Percentiles rank a stretch among this genome's conserved stretches.
Evolutionary conservation across 129 eudicot species (phyloP).

Genomic region (Tanacetum coccineum): DNA sequence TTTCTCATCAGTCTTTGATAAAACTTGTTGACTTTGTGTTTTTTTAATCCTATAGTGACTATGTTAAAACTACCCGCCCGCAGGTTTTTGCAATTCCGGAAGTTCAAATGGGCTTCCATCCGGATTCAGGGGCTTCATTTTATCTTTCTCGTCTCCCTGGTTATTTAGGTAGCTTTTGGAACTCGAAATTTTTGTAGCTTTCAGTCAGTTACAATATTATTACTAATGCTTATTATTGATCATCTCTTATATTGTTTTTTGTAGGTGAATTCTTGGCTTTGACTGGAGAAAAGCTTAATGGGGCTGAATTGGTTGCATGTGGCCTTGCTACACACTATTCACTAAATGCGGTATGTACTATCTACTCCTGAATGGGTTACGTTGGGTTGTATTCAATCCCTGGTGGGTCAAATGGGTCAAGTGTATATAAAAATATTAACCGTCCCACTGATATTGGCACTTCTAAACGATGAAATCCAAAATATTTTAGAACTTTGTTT

Average conservation of each 20-base stretch:
- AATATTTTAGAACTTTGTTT: no score
- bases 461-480: no score
- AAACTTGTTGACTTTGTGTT: slow-evolving; percentile 9
- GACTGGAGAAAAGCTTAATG: slow-evolving; percentile 90
- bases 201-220: background rate
- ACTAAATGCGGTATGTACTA: slow-evolving; percentile 52
- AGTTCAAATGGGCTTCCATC: slow-evolving; percentile 88
- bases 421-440: background rate
- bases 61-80: slow-evolving; percentile 8
- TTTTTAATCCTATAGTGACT: background rate
- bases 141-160: slow-evolving; percentile 96
- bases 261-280: slow-evolving; percentile 92
- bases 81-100: slow-evolving; percentile 85
- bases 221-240: background rate
- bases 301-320: slow-evolving; percentile 81
- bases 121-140: slow-evolving; percentile 96
- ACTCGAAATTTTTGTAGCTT: background rate
- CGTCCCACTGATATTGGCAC: no score
- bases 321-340: slow-evolving; percentile 89
- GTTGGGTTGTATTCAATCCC: background rate
- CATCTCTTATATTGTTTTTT: slow-evolving; percentile 18
- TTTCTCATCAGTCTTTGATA: background rate
- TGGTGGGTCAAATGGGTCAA: background rate
- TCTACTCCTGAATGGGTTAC: background rate
- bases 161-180: slow-evolving; percentile 62